Base-by-base conservation (phyloP, 2,329 filamentous ascomycete species). In the Microdochium nivale region DNA sequence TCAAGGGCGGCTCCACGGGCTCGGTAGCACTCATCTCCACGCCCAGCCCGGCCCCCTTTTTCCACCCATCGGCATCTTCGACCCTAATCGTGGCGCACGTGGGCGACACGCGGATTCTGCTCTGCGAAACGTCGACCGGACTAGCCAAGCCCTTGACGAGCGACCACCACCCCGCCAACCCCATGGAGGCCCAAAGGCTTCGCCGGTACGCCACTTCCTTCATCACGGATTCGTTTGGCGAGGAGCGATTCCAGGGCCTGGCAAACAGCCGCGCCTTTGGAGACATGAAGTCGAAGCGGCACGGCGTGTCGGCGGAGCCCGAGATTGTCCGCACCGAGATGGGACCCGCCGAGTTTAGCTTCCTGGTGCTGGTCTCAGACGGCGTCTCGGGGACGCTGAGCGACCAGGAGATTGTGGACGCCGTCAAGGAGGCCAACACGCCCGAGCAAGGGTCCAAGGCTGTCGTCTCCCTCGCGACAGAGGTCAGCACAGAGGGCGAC, bases 261-360 rank as follows among this genome's bases (percentile, higher is more conserved):
- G 94, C 94, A 59, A 99, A 99, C 70, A 95, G 89, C 30, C 87
- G 94, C 27, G 80, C 94, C 3, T 97, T 99, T 65, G 94, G 94
- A 25, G 94, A 99, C 71, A 90, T 96, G 70, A 80, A 80, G 32
- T 88, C 84, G 52, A 99, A 99, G 70, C 87, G 92, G 50, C 86
- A 97, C 50, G 94, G 94, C 25, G 92, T 99, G 13, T 91, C 87
- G 3, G 94, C 94, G 1, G 94, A 99, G 69, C 94, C 94, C 0
- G 91, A 97, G 63, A 83, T 96, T 54, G 83, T 81, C 1, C 83
- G 87, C 33, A 74, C 90, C 13, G 88, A 96, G 56, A 76, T 97
- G 55, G 79, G 78, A 0, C 86, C 92, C 0, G 90, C 89, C 0
- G 86, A 96, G 67, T 96, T 90, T 69, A 84, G 84, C 2, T 99